Conservation (phyloP, 148 eudicot species). For the Talinum fruticosum region DNA sequence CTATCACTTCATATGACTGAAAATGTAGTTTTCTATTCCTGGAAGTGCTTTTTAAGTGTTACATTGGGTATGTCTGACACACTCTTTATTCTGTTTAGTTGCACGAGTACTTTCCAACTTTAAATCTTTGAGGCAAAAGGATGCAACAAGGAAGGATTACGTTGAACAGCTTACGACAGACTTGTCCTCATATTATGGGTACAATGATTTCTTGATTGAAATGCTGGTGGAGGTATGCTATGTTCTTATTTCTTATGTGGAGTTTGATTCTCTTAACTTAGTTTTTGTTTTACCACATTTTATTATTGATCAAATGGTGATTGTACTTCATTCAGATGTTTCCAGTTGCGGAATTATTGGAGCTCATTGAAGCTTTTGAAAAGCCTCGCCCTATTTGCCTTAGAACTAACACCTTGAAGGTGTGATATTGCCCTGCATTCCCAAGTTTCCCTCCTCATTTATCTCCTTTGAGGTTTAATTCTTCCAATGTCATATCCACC, state of each 20-base stretch:
- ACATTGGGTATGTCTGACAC: not conserved
- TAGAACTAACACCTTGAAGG: constrained; percentile 89
- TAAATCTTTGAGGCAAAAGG: constrained; percentile 62
- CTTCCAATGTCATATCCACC: not conserved
- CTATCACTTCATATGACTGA: too few relatives aligned
- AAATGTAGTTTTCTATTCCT: not conserved
- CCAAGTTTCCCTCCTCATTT: not conserved
- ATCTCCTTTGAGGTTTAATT: not conserved
- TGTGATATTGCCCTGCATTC: constrained; percentile 21
- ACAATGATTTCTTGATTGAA: constrained; percentile 82
- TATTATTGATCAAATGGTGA: not conserved
- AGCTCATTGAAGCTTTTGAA: constrained; percentile 94
- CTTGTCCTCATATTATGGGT: constrained; percentile 77
- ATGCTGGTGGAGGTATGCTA: constrained; percentile 65
- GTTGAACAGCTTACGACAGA: constrained; percentile 70
- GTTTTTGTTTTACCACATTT: not conserved
- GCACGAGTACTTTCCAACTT: constrained; percentile 76
- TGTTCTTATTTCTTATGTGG: not conserved
- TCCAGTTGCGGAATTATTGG: constrained; percentile 73
- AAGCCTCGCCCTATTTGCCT: constrained; percentile 83
- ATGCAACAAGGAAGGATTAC: constrained; percentile 63
- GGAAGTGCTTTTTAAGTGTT: not conserved
- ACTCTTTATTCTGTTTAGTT: constrained; percentile 35
- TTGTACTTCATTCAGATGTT: constrained; percentile 58
- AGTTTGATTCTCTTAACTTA: not conserved